Evolutionary conservation across 306 rosid genomes (phyloP).

Genomic region (Astragalus membranaceus): DNA sequence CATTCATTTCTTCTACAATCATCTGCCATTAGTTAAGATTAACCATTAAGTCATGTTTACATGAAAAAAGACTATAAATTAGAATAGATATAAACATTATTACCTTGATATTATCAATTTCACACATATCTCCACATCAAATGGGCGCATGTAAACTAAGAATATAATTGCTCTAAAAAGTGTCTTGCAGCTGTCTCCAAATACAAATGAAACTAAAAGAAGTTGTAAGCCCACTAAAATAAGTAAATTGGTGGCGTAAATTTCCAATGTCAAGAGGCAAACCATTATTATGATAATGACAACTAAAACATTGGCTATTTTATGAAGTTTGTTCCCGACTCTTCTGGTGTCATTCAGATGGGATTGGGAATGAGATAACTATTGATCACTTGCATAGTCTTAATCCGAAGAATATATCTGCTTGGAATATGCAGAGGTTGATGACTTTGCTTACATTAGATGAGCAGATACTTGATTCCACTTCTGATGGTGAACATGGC

Average conservation of each 20-base stretch:
- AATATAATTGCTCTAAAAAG: slow-evolving; percentile 74
- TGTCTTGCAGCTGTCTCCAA: slow-evolving; percentile 92
- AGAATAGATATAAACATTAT: neutral
- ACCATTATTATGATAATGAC: slow-evolving; percentile 43
- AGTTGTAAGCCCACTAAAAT: slow-evolving; percentile 72
- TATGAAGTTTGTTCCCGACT: slow-evolving; percentile 80
- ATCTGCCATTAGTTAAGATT: slow-evolving; percentile 45
- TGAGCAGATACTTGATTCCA: slow-evolving; percentile 47
- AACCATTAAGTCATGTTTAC: slow-evolving; percentile 10
- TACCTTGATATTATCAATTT: slow-evolving; percentile 78
- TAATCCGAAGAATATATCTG: slow-evolving; percentile 72
- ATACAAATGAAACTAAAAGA: slow-evolving; percentile 73
- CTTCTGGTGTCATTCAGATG: slow-evolving; percentile 69
- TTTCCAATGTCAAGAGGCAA: slow-evolving; percentile 69
- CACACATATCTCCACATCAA: slow-evolving; percentile 92
- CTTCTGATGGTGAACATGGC: slow-evolving; percentile 37
- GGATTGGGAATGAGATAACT: slow-evolving; percentile 46
- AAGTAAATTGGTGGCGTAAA: slow-evolving; percentile 65
- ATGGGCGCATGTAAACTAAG: slow-evolving; percentile 87
- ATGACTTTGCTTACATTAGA: slow-evolving; percentile 67
- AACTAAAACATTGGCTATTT: slow-evolving; percentile 59
- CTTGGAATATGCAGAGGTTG: slow-evolving; percentile 93
- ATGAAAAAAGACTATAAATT: neutral
- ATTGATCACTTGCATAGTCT: slow-evolving; percentile 69
- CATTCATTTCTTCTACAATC: slow-evolving; percentile 98